phyloP scores from a whole-genome alignment of 768 basidiomycete genomes.

The Rhodotorula kratochvilovae region DNA sequence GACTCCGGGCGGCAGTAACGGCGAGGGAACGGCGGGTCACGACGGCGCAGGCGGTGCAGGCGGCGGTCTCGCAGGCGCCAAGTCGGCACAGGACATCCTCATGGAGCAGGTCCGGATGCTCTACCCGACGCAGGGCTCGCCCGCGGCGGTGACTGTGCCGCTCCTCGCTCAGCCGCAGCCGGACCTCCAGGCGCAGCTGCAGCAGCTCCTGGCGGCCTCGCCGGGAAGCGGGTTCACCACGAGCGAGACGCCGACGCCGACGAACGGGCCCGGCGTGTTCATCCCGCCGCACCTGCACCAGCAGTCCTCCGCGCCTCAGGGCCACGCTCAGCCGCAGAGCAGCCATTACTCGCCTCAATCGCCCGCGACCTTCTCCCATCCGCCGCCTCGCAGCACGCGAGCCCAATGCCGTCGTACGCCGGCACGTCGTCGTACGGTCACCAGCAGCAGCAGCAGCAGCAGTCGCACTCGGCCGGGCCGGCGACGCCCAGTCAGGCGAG shows the following conservation, averaged over 20 bases:
- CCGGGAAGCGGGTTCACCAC: background rate
- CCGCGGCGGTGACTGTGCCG: background rate
- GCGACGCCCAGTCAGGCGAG: background rate
- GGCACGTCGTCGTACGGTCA: background rate
- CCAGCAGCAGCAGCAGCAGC: background rate
- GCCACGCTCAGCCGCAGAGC: no score
- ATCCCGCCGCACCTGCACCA: background rate
- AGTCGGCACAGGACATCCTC: constrained; percentile 2
- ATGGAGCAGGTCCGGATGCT: background rate
- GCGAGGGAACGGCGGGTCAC: background rate
- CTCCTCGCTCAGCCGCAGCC: background rate
- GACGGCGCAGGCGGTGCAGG: background rate
- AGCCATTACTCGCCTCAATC: background rate
- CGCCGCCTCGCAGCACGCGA: background rate
- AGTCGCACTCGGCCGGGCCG: no score
- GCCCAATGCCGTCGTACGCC: background rate
- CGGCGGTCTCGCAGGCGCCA: background rate
- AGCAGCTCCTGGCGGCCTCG: background rate
- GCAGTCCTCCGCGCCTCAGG: background rate
- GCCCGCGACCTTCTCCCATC: background rate
- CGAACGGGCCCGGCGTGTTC: background rate
- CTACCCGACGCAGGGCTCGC: background rate
- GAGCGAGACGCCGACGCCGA: constrained; percentile 1
- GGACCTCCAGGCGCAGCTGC: constrained; percentile 1
- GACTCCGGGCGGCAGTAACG: background rate